Conservation (phyloP, 352 stramenopile species). For the Globisporangium splendens region DNA sequence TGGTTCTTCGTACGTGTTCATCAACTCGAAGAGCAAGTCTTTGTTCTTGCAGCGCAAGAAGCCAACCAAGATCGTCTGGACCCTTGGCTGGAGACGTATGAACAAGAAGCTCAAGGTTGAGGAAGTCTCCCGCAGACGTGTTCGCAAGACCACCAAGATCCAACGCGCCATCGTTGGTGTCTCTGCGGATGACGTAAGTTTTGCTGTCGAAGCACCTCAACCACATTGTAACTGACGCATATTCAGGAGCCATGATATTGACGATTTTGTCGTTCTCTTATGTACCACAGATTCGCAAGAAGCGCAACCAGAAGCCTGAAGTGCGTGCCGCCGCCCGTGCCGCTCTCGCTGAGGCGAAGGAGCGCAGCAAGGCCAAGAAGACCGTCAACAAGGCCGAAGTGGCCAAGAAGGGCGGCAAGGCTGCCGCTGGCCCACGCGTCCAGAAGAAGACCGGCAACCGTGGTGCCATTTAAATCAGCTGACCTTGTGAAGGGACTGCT, state of each 20-base stretch:
- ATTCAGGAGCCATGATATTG: not conserved
- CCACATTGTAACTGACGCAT: not conserved
- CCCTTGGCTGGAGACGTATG: slow-evolving; percentile 94
- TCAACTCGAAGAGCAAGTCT: slow-evolving; percentile 97
- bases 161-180: slow-evolving; percentile 97
- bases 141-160: slow-evolving; percentile 95
- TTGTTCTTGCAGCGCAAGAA: slow-evolving; percentile 99
- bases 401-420: slow-evolving; percentile 56
- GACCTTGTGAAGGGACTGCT: slow-evolving; percentile 5
- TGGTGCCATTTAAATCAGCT: slow-evolving; percentile 74
- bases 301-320: slow-evolving; percentile 95
- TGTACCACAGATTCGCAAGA: slow-evolving; percentile 91
- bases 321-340: slow-evolving; percentile 89
- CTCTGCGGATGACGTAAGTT: slow-evolving; percentile 91
- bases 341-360: slow-evolving; percentile 87
- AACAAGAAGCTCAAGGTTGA: slow-evolving; percentile 99
- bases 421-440: slow-evolving; percentile 55
- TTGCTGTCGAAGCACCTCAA: too few species aligned
- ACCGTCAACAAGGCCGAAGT: slow-evolving; percentile 49
- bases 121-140: slow-evolving; percentile 77
- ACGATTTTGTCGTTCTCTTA: not conserved
- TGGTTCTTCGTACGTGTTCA: slow-evolving; percentile 93
- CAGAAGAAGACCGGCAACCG: slow-evolving; percentile 90
- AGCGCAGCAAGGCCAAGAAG: slow-evolving; percentile 88
- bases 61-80: slow-evolving; percentile 99